Percentiles rank a stretch among this genome's conserved stretches.
Conservation (phyloP, 2,329 filamentous ascomycete species). For the Ceratocystis lukuohia region DNA sequence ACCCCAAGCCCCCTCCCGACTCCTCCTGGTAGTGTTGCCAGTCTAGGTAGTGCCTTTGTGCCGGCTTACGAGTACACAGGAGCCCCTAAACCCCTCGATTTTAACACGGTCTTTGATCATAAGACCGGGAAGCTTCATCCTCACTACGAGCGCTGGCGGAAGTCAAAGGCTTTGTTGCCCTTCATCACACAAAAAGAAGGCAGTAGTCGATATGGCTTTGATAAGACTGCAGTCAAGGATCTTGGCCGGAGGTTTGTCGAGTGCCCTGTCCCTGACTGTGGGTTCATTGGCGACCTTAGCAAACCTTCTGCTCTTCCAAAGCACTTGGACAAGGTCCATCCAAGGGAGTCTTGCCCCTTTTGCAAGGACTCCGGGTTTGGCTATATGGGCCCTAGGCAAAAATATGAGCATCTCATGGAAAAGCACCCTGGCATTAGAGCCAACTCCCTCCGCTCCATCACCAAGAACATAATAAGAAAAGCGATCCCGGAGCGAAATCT, state of each 20-base stretch:
- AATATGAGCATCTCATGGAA: background rate
- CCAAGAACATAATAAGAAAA: background rate
- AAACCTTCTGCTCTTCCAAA: slow-evolving; percentile 5
- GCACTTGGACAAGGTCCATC: slow-evolving; percentile 13
- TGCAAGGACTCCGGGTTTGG: slow-evolving; percentile 8
- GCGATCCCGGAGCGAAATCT: background rate
- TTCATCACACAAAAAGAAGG: background rate
- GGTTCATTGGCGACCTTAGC: slow-evolving; percentile 2
- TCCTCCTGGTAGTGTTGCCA: background rate
- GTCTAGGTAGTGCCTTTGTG: background rate
- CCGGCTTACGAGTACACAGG: slow-evolving; percentile 11
- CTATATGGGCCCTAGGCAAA: slow-evolving; percentile 5
- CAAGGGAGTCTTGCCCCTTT: background rate
- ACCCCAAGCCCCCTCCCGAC: background rate
- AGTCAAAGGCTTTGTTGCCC: background rate
- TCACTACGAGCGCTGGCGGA: slow-evolving; percentile 11
- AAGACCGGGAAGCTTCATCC: slow-evolving; percentile 8
- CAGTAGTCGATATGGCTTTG: background rate
- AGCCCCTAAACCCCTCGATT: background rate
- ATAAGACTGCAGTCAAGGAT: background rate
- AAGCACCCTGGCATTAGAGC: background rate
- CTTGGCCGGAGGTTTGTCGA: slow-evolving; percentile 1
- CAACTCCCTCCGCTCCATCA: background rate
- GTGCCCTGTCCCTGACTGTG: slow-evolving; percentile 15
- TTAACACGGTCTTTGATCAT: slow-evolving; percentile 3